These are phyloP conservation scores for Suillus variegatus DNA, from an alignment of 768 basidiomycete genomes.

Conservation along the genomic window DNA sequence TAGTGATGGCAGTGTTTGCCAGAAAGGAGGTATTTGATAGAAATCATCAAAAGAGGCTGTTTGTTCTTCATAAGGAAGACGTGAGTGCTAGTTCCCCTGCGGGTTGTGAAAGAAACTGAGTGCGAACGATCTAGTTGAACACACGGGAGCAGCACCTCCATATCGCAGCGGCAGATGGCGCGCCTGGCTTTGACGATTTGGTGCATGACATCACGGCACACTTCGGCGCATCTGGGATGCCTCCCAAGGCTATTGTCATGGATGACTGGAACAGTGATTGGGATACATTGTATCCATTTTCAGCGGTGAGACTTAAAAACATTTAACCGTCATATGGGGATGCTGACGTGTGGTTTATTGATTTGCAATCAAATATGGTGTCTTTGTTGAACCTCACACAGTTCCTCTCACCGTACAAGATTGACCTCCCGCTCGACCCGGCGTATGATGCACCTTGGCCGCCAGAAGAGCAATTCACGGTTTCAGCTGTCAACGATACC, in stretches of 20 bases:
- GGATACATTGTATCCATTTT: constrained; percentile 85
- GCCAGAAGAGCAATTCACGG: constrained; percentile 43
- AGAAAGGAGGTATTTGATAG: constrained; percentile 67
- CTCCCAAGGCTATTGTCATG: constrained; percentile 54
- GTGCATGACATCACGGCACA: constrained; percentile 58
- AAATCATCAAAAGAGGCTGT: constrained; percentile 87
- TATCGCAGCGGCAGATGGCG: constrained; percentile 79
- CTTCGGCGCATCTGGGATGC: constrained; percentile 51
- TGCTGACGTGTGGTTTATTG: constrained; percentile 4
- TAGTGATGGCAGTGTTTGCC: constrained; percentile 62
- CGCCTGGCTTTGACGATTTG: constrained; percentile 70
- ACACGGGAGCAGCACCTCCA: constrained; percentile 75
- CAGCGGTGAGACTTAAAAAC: constrained; percentile 48
- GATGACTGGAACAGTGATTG: constrained; percentile 84
- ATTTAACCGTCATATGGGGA: neutral
- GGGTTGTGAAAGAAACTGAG: neutral
- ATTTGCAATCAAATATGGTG: neutral
- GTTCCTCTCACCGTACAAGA: constrained; percentile 85
- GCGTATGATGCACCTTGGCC: constrained; percentile 55
- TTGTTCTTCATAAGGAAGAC: constrained; percentile 83
- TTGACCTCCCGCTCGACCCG: constrained; percentile 57
- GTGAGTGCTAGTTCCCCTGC: constrained; percentile 43
- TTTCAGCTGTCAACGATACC: constrained; percentile 59
- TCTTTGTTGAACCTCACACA: constrained; percentile 25
- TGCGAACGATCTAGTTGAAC: constrained; percentile 52